Evolutionary conservation across 805 yeast species (phyloP).

Genomic region (Barnettozyma botsteinii): DNA sequence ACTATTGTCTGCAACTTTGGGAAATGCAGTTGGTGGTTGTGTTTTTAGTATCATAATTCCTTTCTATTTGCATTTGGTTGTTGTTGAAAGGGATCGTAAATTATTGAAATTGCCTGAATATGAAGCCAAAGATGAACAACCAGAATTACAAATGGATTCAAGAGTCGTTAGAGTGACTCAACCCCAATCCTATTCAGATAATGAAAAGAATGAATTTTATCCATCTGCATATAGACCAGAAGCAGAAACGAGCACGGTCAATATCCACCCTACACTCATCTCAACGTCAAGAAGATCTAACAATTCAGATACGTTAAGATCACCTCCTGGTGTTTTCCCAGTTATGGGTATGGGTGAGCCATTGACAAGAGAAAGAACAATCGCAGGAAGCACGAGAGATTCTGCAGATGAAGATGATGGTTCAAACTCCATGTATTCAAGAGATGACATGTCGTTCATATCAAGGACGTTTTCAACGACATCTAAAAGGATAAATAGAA

Average conservation of each 20-base stretch:
- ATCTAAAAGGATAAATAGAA: conserved; percentile 7
- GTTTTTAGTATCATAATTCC: conserved; percentile 61
- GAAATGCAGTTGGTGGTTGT: conserved; percentile 76
- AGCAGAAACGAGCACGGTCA: background rate
- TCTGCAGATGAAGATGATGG: conserved; percentile 1
- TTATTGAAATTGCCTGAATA: conserved; percentile 57
- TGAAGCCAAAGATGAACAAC: conserved; percentile 76
- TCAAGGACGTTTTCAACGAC: conserved; percentile 11
- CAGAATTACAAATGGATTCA: conserved; percentile 70
- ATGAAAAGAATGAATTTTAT: conserved; percentile 8
- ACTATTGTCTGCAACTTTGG: conserved; percentile 63
- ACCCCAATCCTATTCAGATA: background rate
- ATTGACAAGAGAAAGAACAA: conserved; percentile 45
- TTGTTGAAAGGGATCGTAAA: conserved; percentile 65
- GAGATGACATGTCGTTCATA: conserved; percentile 11
- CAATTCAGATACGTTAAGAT: conserved; percentile 27
- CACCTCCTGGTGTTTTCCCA: conserved; percentile 78
- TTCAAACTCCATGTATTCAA: conserved; percentile 3
- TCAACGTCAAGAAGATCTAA: conserved; percentile 8
- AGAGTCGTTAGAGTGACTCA: conserved; percentile 56
- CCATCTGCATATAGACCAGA: conserved; percentile 20
- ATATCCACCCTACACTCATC: conserved; percentile 6
- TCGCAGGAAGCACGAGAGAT: conserved; percentile 42
- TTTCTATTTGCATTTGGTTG: conserved; percentile 66
- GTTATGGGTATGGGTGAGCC: conserved; percentile 76